These are phyloP conservation scores for Stipa capillata DNA, from an alignment of 176 grass and related monocot genomes.

Conservation along the genomic window DNA sequence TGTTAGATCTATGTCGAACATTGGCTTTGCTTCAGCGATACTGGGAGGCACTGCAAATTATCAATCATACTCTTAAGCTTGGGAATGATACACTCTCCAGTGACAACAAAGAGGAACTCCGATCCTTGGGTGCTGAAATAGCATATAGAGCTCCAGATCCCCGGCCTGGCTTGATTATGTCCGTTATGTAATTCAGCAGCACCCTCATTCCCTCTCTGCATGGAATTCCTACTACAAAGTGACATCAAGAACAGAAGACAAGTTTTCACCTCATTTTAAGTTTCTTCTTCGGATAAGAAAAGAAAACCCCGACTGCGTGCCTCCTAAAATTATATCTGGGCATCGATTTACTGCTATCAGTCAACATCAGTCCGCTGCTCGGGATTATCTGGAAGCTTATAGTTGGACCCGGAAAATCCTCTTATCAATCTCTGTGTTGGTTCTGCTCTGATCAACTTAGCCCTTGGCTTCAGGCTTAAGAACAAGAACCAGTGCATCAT, in stretches of 20 bases:
- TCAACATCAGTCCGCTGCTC: slow-evolving; percentile 77
- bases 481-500: slow-evolving; percentile 90
- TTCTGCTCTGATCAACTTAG: slow-evolving; percentile 76
- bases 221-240: slow-evolving; percentile 98
- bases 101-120: slow-evolving; percentile 63
- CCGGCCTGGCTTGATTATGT: slow-evolving; percentile 87
- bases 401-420: slow-evolving; percentile 75
- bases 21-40: slow-evolving; percentile 66
- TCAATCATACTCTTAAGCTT: slow-evolving; percentile 74
- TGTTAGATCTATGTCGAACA: slow-evolving; percentile 79
- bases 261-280: slow-evolving; percentile 63
- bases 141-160: slow-evolving; percentile 78
- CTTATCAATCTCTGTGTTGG: slow-evolving; percentile 87
- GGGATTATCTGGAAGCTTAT: slow-evolving; percentile 90
- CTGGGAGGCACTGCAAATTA: slow-evolving; percentile 76
- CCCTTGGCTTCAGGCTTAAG: slow-evolving; percentile 91
- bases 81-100: slow-evolving; percentile 58
- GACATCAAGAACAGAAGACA: slow-evolving; percentile 74
- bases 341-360: slow-evolving; percentile 79
- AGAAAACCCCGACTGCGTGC: slow-evolving; percentile 50
- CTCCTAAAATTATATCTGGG: slow-evolving; percentile 75
- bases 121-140: slow-evolving; percentile 92
- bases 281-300: slow-evolving; percentile 56
- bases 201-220: slow-evolving; percentile 66
- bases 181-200: slow-evolving; percentile 70